Percentiles rank a stretch among this genome's conserved stretches.
These are phyloP conservation scores for Backusella tuberculispora DNA, from an alignment of 192 early-diverging fungal species.

Conservation along the genomic window DNA sequence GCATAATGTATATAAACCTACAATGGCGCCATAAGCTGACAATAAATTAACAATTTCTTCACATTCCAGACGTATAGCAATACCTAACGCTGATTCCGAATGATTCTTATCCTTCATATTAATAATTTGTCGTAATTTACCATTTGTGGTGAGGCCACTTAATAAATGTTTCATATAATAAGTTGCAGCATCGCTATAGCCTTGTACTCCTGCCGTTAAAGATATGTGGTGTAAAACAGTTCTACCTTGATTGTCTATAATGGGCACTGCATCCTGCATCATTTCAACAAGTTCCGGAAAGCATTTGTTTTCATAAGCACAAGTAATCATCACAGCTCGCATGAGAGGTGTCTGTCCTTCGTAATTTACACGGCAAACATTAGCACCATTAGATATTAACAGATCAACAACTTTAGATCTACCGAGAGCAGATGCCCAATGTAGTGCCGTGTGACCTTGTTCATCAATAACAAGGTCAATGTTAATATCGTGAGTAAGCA, in stretches of 20 bases:
- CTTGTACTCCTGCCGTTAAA: conserved; percentile 67
- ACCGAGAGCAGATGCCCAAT: conserved; percentile 95
- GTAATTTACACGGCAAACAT: conserved; percentile 71
- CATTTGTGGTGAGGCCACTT: conserved; percentile 32
- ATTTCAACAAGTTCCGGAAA: conserved; percentile 79
- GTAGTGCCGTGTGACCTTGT: conserved; percentile 91
- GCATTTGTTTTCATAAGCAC: conserved; percentile 76
- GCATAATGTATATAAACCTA: neutral
- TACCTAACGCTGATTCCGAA: conserved; percentile 83
- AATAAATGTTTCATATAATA: conserved; percentile 92
- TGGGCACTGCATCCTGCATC: conserved; percentile 70
- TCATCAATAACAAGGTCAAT: conserved; percentile 90
- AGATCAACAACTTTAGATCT: conserved; percentile 74
- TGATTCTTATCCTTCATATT: conserved; percentile 73
- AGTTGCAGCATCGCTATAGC: conserved; percentile 65
- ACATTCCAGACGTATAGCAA: conserved; percentile 82
- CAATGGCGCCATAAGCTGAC: conserved; percentile 74
- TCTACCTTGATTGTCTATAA: conserved; percentile 74
- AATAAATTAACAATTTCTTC: conserved; percentile 68
- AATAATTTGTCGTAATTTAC: conserved; percentile 41
- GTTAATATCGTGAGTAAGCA: conserved; percentile 58
- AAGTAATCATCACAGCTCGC: conserved; percentile 83
- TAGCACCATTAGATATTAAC: conserved; percentile 77
- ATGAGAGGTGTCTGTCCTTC: conserved; percentile 89
- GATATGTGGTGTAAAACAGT: conserved; percentile 93